These are phyloP conservation scores for Lactifluus subvellereus DNA, from an alignment of 768 basidiomycete genomes.

Conservation along the genomic window DNA sequence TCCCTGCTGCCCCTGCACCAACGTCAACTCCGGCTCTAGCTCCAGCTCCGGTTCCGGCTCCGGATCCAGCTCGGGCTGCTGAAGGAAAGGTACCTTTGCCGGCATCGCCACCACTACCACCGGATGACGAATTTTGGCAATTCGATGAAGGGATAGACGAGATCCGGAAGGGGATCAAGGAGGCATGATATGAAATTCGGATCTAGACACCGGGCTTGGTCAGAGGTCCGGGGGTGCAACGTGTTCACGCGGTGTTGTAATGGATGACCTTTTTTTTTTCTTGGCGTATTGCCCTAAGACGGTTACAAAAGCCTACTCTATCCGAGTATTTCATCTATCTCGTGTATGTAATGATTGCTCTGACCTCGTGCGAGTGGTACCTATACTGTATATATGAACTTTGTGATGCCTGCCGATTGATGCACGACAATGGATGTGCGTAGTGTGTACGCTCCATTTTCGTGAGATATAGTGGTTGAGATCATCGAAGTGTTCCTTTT, in stretches of 20 bases:
- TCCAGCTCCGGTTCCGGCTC: not conserved
- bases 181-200: constrained; percentile 26
- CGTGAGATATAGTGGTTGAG: too few species aligned
- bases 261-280: not conserved
- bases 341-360: not conserved
- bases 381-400: not conserved
- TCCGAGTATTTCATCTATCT: not conserved
- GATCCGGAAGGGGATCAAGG: constrained; percentile 60
- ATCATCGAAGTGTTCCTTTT: too few species aligned
- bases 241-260: too few species aligned
- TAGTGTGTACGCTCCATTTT: too few species aligned
- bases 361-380: not conserved
- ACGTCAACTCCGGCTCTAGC: too few species aligned
- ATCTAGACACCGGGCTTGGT: too few species aligned
- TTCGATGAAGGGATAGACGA: constrained; percentile 71
- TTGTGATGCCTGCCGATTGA: too few species aligned
- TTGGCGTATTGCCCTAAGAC: not conserved
- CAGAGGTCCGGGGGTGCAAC: too few species aligned
- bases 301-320: not conserved
- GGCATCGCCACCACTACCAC: not conserved
- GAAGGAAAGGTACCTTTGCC: not conserved
- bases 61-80: not conserved
- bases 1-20: too few species aligned
- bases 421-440: too few species aligned
- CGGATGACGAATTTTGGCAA: constrained; percentile 49